Evolutionary conservation across 805 yeast species (phyloP), one percentile per base, ranked within the genome.

Genomic region (Saccharomycopsis selenospora): DNA sequence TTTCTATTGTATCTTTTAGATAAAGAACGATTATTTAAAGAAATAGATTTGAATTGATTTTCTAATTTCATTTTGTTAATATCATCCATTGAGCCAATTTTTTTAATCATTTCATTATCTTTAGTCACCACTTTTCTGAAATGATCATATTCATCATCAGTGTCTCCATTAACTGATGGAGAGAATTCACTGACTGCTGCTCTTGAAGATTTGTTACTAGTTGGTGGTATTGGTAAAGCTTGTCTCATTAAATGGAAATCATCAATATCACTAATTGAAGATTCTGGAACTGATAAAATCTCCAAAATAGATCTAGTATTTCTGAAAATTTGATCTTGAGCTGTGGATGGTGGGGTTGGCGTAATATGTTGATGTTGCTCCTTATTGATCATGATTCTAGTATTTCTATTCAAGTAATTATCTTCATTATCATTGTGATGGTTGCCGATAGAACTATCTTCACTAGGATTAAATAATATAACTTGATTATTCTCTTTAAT

Each of bases 1-100:
- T 50, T 50, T 40, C 54, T 43, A 38, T 50, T 46, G 30, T 50
- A 47, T 27, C 51, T 28, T 25, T 26, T 36, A 4, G 43, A n/a
- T 46, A 48, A 47, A 6, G 38, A 33, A 6, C 38, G 38, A 14
- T 33, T 33, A 10, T 17, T 33, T 14, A 33, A 33, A 7, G 49
- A 40, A 20, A 40, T 22, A n/a, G 38, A 22, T 8, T 42, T 20
- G 36, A 50, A 43, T 5, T 50, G 49, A 30, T 50, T 50, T 45
- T 50, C 54, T 14, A 50, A 20, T 26, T 42, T 40, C 46, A 47
- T 22, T 7, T 25, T 20, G 24, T 38, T 43, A 30, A 50, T 50
- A 25, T 50, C 51, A 36, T 40, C 48, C 51, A 50, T 47, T 3
- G 38, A 18, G 20, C 38, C 30, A 24, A 14, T 43, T 26, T 44